A percentile compares a stretch with the other conserved stretches of the same genome.
Conservation (phyloP, 2,329 filamentous ascomycete genomes). For the Apiospora rasikravindrae region DNA sequence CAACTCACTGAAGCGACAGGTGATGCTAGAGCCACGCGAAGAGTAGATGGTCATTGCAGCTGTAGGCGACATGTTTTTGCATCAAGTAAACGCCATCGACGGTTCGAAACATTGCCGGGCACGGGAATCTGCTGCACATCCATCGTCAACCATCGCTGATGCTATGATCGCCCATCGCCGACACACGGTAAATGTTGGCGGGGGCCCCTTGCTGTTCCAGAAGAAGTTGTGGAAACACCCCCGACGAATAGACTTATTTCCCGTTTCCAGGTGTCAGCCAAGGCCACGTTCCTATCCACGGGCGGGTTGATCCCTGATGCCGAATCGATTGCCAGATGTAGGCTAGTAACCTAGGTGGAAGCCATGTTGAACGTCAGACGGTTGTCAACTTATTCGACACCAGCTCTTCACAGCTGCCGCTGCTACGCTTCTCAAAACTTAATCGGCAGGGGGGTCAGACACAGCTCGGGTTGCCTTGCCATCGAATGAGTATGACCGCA, state of each 20-base stretch:
- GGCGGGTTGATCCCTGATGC: background rate
- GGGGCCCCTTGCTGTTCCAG: conserved; percentile 8
- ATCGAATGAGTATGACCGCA: too few relatives aligned
- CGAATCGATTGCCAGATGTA: background rate
- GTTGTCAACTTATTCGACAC: background rate
- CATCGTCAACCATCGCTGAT: background rate
- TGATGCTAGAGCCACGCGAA: background rate
- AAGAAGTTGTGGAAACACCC: background rate
- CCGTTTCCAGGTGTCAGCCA: background rate
- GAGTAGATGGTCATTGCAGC: background rate
- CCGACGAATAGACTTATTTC: conserved; percentile 2
- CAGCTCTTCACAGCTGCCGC: background rate
- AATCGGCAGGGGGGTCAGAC: background rate
- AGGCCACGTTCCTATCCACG: background rate
- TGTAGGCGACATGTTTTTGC: background rate
- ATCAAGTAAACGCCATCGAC: background rate
- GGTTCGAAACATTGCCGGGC: background rate
- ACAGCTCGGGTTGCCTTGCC: background rate
- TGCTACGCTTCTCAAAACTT: background rate
- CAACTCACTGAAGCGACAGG: too few relatives aligned
- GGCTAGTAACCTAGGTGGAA: background rate
- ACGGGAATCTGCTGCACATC: background rate
- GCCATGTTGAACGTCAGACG: background rate
- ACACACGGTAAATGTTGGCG: background rate
- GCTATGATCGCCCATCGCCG: conserved; percentile 1